Conservation (phyloP, 2,329 filamentous ascomycete genomes). For the Xylaria sp. region DNA sequence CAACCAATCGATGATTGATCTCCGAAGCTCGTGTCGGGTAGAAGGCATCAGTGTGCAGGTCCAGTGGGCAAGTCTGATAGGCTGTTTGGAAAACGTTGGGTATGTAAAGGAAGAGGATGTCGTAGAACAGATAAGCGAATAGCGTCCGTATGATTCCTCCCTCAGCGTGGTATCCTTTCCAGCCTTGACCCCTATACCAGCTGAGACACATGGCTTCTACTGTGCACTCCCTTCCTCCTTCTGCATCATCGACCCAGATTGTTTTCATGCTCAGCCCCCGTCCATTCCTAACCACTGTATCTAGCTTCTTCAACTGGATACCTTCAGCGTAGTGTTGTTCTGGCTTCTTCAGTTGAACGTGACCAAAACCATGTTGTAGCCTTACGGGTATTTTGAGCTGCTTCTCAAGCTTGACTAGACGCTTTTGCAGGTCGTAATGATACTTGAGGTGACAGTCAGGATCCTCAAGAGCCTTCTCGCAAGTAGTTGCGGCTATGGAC, state of each 20-base stretch:
- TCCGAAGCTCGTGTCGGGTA: constrained; percentile 84
- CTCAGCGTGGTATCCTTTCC: constrained; percentile 95
- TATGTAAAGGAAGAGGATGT: constrained; percentile 89
- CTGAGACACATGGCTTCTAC: constrained; percentile 96
- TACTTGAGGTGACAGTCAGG: constrained; percentile 88
- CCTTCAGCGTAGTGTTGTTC: constrained; percentile 78
- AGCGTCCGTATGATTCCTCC: constrained; percentile 91
- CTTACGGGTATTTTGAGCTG: constrained; percentile 81
- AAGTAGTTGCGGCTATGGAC: constrained; percentile 75
- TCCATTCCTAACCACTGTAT: constrained; percentile 48
- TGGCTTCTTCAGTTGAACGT: constrained; percentile 78
- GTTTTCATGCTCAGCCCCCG: constrained; percentile 69
- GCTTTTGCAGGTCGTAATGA: constrained; percentile 93
- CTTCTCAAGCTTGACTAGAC: constrained; percentile 89
- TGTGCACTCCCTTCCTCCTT: constrained; percentile 74
- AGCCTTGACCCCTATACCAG: constrained; percentile 80
- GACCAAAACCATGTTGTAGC: constrained; percentile 89
- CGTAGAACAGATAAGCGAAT: constrained; percentile 89
- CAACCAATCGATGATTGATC: constrained; percentile 84
- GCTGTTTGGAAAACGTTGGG: constrained; percentile 97
- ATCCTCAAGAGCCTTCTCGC: constrained; percentile 86
- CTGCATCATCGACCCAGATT: constrained; percentile 81
- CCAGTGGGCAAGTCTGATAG: constrained; percentile 91
- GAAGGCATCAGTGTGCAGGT: constrained; percentile 92
- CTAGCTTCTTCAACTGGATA: constrained; percentile 72